Percentiles rank a stretch among this genome's conserved stretches.
These are phyloP conservation scores for Fusarium drepaniforme DNA, from an alignment of 2,329 filamentous ascomycete species.

Conservation along the genomic window DNA sequence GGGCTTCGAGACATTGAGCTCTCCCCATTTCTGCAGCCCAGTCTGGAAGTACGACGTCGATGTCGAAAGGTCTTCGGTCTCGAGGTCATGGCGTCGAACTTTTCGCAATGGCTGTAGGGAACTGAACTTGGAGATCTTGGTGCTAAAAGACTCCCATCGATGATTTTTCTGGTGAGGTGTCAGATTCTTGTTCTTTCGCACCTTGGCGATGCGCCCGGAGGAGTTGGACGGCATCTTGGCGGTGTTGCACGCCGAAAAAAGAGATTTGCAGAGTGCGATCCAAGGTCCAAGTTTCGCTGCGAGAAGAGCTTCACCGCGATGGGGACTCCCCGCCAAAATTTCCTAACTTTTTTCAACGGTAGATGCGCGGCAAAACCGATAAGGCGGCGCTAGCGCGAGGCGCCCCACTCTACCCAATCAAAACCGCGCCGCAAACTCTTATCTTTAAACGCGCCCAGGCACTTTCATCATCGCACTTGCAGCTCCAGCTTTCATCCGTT, in stretches of 20 bases:
- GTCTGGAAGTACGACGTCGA: conserved; percentile 89
- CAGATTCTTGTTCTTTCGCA: conserved; percentile 75
- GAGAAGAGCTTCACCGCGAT: conserved; percentile 39
- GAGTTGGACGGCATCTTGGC: conserved; percentile 71
- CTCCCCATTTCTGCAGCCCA: conserved; percentile 88
- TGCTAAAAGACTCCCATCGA: conserved; percentile 90
- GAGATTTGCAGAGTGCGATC: conserved; percentile 39
- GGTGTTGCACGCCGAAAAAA: conserved; percentile 42
- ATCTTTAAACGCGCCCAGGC: conserved; percentile 40
- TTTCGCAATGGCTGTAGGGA: conserved; percentile 91
- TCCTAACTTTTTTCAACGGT: conserved; percentile 51
- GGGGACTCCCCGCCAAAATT: conserved; percentile 45
- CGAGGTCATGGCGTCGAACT: conserved; percentile 86
- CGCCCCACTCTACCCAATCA: conserved; percentile 48
- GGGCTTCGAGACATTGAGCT: conserved; percentile 87
- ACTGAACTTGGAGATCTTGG: conserved; percentile 90
- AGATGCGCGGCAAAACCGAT: conserved; percentile 52
- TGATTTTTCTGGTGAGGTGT: conserved; percentile 86
- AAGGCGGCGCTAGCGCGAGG: conserved; percentile 39
- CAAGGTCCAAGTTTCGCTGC: conserved; percentile 32
- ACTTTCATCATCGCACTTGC: conserved; percentile 37
- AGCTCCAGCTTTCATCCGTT: conserved; percentile 22
- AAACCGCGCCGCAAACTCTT: conserved; percentile 48
- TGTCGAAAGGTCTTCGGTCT: conserved; percentile 80
- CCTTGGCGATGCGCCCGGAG: conserved; percentile 77